Base-by-base conservation (phyloP, 495 filamentous ascomycete genomes). In the Xeromyces bisporus region DNA sequence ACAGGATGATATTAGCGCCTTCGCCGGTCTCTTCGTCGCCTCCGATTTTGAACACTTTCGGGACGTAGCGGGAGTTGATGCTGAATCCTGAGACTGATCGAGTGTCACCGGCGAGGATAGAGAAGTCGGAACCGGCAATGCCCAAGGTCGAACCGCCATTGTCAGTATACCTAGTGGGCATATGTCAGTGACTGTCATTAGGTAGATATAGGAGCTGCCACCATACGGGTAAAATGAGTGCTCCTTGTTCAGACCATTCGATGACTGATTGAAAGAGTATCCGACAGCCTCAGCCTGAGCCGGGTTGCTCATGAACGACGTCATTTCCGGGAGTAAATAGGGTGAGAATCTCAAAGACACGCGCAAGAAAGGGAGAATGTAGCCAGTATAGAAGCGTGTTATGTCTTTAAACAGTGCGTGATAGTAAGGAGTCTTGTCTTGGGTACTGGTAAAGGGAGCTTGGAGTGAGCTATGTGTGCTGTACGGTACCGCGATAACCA, bases 91-190 rank as follows among this genome's bases (percentile, higher is more conserved):
- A 74, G 26, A 87, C 93, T 35, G 80, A 77, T 42, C 89, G 80
- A 35, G 89, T 97, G 60, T 97, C 89, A 53, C 89, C 89, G 26
- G 89, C 89, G 49, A 97, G 68, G 55, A 97, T 86, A 34, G 84
- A 67, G 65, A 96, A 97, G 60, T 89, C 78, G 48, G 75, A 73
- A 42, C 89, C 89, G 20, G 80, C 74, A 54, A 97, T 96, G 47
- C 89, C 89, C 35, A 97, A 72, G 17, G 89, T 94, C 31, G 83
- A 91, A 42, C 89, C 89, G 39, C 89, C 89, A 48, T 97, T 97
- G 61, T 97, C 89, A 41, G 89, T 85, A 48, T 97, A 97, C 40
- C 80, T 91, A 49, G n/a, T 24, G 20, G 10, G n/a, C 12, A 35
- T 9, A 15, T 3, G 39, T 45, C 35, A 53, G 39, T 34, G 27